Percentiles rank a stretch among this genome's conserved stretches.
Evolutionary conservation across 1,139 yeast genomes (phyloP).

Genomic region (Blastobotrys buckinghamii): DNA sequence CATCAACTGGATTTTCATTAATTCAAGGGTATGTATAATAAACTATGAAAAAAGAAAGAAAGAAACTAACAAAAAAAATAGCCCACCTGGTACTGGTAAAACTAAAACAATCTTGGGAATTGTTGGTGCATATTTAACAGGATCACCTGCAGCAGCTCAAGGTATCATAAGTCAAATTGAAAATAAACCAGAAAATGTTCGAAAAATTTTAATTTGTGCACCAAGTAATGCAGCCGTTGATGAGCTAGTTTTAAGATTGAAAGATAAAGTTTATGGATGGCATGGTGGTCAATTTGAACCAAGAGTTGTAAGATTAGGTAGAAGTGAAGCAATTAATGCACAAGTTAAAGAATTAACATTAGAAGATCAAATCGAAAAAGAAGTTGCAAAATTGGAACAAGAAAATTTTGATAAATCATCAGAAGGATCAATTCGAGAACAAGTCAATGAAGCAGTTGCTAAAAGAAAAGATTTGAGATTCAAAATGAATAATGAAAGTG

Average conservation of each 20-base stretch:
- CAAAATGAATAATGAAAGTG: constrained; percentile 30
- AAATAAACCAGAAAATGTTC: constrained; percentile 29
- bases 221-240: constrained; percentile 99
- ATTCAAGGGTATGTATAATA: constrained; percentile 61
- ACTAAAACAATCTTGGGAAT: constrained; percentile 94
- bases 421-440: constrained; percentile 45
- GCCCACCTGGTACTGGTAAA: constrained; percentile 96
- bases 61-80: constrained; percentile 11
- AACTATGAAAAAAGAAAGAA: neutral
- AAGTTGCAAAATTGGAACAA: constrained; percentile 43
- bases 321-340: constrained; percentile 81
- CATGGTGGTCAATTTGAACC: constrained; percentile 59
- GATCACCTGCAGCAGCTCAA: constrained; percentile 36
- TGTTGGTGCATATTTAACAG: constrained; percentile 66
- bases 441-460: constrained; percentile 46
- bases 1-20: constrained; percentile 69
- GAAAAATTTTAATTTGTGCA: constrained; percentile 80
- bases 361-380: constrained; percentile 78
- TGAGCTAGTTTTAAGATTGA: constrained; percentile 82
- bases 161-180: constrained; percentile 22
- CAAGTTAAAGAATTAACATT: constrained; percentile 78
- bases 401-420: constrained; percentile 31
- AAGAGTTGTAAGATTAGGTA: constrained; percentile 79
- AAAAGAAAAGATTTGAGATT: constrained; percentile 48
- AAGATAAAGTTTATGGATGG: constrained; percentile 55